A percentile compares a stretch with the other conserved stretches of the same genome.
Evolutionary conservation across 2,329 filamentous ascomycete genomes (phyloP).

Genomic region (Aaosphaeria arxii): DNA sequence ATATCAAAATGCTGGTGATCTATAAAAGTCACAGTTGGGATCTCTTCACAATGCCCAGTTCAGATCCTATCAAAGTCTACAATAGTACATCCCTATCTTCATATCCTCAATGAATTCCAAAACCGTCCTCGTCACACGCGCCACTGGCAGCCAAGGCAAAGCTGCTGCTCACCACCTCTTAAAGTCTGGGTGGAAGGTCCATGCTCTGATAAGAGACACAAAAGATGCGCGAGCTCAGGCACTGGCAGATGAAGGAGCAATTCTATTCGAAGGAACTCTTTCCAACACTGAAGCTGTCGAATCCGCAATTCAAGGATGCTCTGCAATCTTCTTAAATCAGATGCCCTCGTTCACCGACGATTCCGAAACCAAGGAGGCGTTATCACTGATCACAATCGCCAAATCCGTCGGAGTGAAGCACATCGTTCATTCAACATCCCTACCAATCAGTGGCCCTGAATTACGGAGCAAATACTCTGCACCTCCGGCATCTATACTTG

Average conservation of each 20-base stretch:
- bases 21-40: too few species aligned
- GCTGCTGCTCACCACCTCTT: constrained; percentile 24
- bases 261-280: constrained; percentile 29
- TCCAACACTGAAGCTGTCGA: constrained; percentile 24
- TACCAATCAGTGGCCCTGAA: constrained; percentile 12
- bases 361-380: constrained; percentile 14
- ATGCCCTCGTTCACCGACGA: constrained; percentile 18
- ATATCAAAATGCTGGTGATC: too few species aligned
- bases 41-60: too few species aligned
- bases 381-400: constrained; percentile 22
- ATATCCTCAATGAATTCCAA: constrained; percentile 8
- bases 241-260: constrained; percentile 26
- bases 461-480: constrained; percentile 1
- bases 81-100: too few species aligned
- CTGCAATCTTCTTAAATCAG: constrained; percentile 20
- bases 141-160: constrained; percentile 17
- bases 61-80: too few species aligned
- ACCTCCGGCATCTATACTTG: constrained; percentile 3
- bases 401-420: constrained; percentile 29
- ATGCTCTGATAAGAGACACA: constrained; percentile 31
- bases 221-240: constrained; percentile 19
- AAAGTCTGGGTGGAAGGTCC: constrained; percentile 21
- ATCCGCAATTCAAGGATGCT: constrained; percentile 28
- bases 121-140: constrained; percentile 15
- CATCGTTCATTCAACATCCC: constrained; percentile 22